phyloP scores from a whole-genome alignment of 345 rosid genomes.

The Cardamine occulta region DNA sequence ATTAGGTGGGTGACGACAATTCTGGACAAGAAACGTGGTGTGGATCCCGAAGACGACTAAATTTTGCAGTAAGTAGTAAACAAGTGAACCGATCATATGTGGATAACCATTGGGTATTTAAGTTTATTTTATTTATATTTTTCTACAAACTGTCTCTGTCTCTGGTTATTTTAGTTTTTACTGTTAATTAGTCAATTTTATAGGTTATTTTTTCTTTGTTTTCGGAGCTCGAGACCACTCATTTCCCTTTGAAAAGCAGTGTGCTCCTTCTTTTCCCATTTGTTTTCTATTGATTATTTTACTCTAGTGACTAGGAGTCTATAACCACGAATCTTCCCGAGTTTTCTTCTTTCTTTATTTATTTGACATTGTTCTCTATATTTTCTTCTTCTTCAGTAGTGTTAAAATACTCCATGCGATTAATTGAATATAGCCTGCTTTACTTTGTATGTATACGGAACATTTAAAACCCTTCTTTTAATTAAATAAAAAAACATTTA shows the following conservation, averaged over 20 bases:
- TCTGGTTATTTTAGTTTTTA: conserved; percentile 32
- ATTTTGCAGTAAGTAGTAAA: conserved; percentile 27
- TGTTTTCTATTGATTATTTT: conserved; percentile 8
- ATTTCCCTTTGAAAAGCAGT: conserved; percentile 31
- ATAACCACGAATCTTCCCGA: conserved; percentile 40
- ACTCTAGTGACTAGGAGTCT: conserved; percentile 23
- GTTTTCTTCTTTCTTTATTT: neutral
- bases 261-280: conserved; percentile 37
- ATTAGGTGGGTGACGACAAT: conserved; percentile 11
- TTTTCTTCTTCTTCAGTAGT: neutral
- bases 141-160: conserved; percentile 14
- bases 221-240: conserved; percentile 52
- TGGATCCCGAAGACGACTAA: conserved; percentile 41
- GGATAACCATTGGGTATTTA: conserved; percentile 40
- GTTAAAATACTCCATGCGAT: conserved; percentile 21
- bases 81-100: conserved; percentile 29
- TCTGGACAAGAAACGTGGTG: conserved; percentile 44
- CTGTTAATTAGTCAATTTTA: conserved; percentile 36
- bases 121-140: neutral
- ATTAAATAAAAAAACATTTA: no score
- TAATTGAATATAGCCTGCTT: conserved; percentile 24
- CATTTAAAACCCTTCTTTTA: neutral
- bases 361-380: neutral
- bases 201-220: conserved; percentile 34
- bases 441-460: conserved; percentile 6